Conservation (phyloP, 805 yeast genomes). For the Teunomyces tritomae region DNA sequence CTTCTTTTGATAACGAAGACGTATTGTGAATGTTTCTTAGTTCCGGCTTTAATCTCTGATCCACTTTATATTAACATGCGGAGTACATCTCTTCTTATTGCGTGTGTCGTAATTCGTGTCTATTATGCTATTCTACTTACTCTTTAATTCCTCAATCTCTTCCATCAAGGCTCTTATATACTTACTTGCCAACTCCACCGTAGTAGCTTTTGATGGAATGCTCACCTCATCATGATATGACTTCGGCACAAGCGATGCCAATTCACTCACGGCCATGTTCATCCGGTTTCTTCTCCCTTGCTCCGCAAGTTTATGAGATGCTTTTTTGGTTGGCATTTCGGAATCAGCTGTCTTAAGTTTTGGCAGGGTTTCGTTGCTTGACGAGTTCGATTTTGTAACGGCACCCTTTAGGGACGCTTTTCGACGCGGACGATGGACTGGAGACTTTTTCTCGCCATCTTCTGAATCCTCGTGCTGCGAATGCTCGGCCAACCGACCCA, state of each 20-base stretch:
- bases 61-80: neutral
- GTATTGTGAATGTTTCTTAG: neutral
- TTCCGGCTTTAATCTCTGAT: neutral
- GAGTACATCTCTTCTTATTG: no score
- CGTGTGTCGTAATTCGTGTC: constrained; percentile 1
- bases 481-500: constrained; percentile 43
- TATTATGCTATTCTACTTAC: constrained; percentile 3
- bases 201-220: constrained; percentile 89
- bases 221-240: constrained; percentile 51
- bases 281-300: constrained; percentile 93
- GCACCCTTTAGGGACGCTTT: constrained; percentile 5
- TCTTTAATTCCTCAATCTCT: constrained; percentile 25
- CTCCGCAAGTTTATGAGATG: constrained; percentile 88
- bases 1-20: no score
- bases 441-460: neutral
- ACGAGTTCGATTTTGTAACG: constrained; percentile 4
- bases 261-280: constrained; percentile 79
- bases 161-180: constrained; percentile 49
- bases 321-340: constrained; percentile 53
- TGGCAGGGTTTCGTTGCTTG: constrained; percentile 12
- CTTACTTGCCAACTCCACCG: constrained; percentile 82
- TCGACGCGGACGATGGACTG: constrained; percentile 1
- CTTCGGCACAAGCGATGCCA: constrained; percentile 67
- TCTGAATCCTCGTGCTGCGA: constrained; percentile 1
- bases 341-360: neutral